Evolutionary conservation across 805 yeast species (phyloP), one percentile per base, ranked within the genome.

Genomic region (Metschnikowia continentalis): DNA sequence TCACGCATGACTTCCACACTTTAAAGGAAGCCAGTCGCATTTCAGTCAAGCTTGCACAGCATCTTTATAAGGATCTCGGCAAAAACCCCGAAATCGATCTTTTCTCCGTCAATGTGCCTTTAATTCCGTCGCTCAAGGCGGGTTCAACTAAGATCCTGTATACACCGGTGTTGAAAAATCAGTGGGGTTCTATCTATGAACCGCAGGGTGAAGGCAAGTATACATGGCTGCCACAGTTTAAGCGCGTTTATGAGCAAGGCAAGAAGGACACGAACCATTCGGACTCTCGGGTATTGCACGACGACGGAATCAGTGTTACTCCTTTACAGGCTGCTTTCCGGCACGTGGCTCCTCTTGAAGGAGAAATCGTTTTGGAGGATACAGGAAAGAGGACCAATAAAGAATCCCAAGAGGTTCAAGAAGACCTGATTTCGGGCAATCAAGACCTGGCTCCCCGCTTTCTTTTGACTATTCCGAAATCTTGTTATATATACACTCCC

Each of bases 201-300:
- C 64, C 62, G 3, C 42, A 51, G 7, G 64, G 61, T 6, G 54
- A 56, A 11, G 73, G 72, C 13, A 60, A 61, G 49, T 94, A 83
- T 68, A 72, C 71, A 54, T 92, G 99, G 99, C 75, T 76, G 41
- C 99, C 99, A 0, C 82, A 90, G 63, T 90, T 89, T 67, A 79
- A 77, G 41, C 68, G 75, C 22, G 90, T 87, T 13, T 86, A 84
- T 62, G 71, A 78, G 45, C 75, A 78, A 49, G 78, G 78, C 11
- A 56, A 69, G 37, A 54, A 54, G 6, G 71, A 69, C 49, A 66
- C 68, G 2, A 72, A 65, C 1, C 79, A 82, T 44, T 78, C 80
- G 33, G 97, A 90, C 64, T 90, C 88, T 50, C 78, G 86, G 68
- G 84, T 83, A 3, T 75, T 90, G 19, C 76, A 80, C 51, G 75